Evolutionary conservation across 441 rosid species (phyloP).

Genomic region (Viola pubescens): DNA sequence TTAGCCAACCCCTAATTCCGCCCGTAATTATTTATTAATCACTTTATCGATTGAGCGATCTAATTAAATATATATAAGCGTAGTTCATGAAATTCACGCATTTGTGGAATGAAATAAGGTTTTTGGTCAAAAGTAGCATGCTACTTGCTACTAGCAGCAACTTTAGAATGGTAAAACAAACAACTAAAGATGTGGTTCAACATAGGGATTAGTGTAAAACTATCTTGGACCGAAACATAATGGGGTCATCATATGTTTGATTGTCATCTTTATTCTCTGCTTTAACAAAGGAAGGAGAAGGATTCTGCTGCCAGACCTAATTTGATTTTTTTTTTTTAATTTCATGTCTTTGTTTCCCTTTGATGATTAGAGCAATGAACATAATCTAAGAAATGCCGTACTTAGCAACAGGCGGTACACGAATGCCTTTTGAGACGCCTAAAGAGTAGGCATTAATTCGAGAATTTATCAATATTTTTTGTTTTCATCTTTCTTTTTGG

Average conservation of each 20-base stretch:
- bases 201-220: constrained; percentile 30
- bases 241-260: constrained; percentile 17
- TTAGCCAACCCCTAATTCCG: neutral
- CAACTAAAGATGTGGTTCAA: neutral
- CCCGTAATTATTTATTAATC: neutral
- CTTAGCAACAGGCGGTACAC: too few species aligned
- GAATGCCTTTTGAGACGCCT: too few species aligned
- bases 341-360: neutral
- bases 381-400: too few species aligned
- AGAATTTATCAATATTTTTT: too few species aligned
- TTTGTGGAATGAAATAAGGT: neutral
- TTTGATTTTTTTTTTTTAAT: neutral
- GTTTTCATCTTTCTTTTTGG: too few species aligned
- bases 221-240: constrained; percentile 9
- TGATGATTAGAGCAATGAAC: constrained; percentile 2
- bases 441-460: too few species aligned
- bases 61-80: neutral
- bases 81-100: neutral
- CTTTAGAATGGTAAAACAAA: constrained; percentile 11
- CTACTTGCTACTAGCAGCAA: constrained; percentile 15
- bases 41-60: neutral
- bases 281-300: constrained; percentile 12
- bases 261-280: constrained; percentile 27
- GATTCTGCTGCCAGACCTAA: constrained; percentile 10
- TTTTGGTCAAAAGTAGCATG: constrained; percentile 22